These are phyloP conservation scores for Ustilago cynodontis DNA, from an alignment of 1,284 basidiomycete genomes.

Conservation along the genomic window DNA sequence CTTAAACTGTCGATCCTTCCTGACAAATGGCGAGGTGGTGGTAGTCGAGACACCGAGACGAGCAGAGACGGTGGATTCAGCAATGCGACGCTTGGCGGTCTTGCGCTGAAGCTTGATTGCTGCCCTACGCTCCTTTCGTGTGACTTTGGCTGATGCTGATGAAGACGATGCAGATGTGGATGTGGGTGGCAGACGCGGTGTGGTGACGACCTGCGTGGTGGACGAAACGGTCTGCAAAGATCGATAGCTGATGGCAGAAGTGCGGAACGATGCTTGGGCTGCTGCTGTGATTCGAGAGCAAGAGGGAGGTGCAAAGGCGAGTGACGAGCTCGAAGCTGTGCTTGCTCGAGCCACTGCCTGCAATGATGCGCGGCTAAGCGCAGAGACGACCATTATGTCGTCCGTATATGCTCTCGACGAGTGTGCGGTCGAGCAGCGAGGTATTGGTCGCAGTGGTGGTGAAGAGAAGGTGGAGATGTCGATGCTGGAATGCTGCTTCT, in stretches of 20 bases:
- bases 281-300: constrained; percentile 34
- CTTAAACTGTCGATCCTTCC: constrained; percentile 76
- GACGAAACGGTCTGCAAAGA: constrained; percentile 33
- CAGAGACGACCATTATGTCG: constrained; percentile 30
- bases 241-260: constrained; percentile 1
- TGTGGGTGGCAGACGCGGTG: not conserved
- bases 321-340: constrained; percentile 23
- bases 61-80: constrained; percentile 56
- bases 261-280: constrained; percentile 16
- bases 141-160: constrained; percentile 13
- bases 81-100: constrained; percentile 40
- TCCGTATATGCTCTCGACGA: not conserved
- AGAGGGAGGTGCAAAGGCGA: constrained; percentile 18
- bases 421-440: not conserved
- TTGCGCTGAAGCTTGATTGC: constrained; percentile 57
- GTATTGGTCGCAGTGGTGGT: not conserved
- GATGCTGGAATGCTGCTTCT: not conserved
- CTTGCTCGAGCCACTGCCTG: constrained; percentile 33
- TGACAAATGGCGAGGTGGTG: constrained; percentile 62
- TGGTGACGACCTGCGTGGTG: constrained; percentile 21
- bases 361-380: constrained; percentile 32
- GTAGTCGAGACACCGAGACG: constrained; percentile 59
- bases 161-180: not conserved
- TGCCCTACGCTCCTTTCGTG: constrained; percentile 58
- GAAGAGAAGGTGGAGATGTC: constrained; percentile 7